Percentiles rank a stretch among this genome's conserved stretches.
Conservation (phyloP, 1,139 yeast genomes). For the Blastobotrys proliferans region DNA sequence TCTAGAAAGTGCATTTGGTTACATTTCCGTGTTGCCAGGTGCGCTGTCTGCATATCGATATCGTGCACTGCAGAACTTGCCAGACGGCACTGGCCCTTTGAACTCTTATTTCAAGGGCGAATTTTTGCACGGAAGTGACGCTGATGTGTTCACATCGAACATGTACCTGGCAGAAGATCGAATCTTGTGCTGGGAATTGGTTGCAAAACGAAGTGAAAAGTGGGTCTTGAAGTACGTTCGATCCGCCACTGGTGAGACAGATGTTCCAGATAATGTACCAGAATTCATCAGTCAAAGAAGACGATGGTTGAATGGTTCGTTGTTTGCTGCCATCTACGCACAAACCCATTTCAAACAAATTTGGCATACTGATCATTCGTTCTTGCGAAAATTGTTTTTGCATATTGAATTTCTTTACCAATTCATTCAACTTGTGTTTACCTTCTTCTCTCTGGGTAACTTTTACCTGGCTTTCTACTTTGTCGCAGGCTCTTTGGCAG, state of each 20-base stretch:
- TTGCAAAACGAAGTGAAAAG: constrained; percentile 77
- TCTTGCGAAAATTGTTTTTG: constrained; percentile 67
- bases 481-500: constrained; percentile 78
- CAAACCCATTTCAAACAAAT: constrained; percentile 73
- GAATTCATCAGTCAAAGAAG: constrained; percentile 94
- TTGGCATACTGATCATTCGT: constrained; percentile 84
- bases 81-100: constrained; percentile 90
- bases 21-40: constrained; percentile 91
- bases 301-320: constrained; percentile 97
- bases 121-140: constrained; percentile 47
- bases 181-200: constrained; percentile 94
- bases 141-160: constrained; percentile 88
- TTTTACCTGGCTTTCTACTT: constrained; percentile 89
- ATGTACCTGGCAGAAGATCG: constrained; percentile 98
- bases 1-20: constrained; percentile 87
- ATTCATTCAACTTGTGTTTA: constrained; percentile 66
- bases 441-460: constrained; percentile 87
- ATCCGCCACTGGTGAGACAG: constrained; percentile 94
- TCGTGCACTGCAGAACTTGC: constrained; percentile 77
- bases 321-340: constrained; percentile 90
- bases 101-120: constrained; percentile 90
- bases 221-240: constrained; percentile 94
- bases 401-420: constrained; percentile 85
- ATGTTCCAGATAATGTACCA: constrained; percentile 87
- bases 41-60: constrained; percentile 94